These are phyloP conservation scores for Cadophora sp. DNA, from an alignment of 2,329 filamentous ascomycete genomes.

Conservation along the genomic window DNA sequence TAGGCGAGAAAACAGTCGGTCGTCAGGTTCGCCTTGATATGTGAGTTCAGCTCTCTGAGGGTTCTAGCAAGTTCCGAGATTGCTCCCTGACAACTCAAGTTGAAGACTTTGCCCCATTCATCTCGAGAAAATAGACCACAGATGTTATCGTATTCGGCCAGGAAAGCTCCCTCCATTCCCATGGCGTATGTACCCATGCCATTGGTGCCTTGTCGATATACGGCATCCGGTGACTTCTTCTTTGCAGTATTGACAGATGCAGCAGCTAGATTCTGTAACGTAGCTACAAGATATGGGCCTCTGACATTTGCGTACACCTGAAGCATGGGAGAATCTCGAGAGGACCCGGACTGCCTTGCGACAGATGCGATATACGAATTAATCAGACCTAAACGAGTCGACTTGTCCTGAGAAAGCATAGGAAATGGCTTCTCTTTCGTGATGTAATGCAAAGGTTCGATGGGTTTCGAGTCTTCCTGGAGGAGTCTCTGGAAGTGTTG, in stretches of 20 bases:
- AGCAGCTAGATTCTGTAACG: slow-evolving; percentile 83
- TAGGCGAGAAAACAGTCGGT: slow-evolving; percentile 96
- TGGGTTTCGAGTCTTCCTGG: slow-evolving; percentile 76
- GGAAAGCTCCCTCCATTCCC: slow-evolving; percentile 85
- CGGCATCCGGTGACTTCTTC: slow-evolving; percentile 77
- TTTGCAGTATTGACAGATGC: slow-evolving; percentile 85
- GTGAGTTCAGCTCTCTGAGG: slow-evolving; percentile 84
- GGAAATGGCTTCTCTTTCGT: slow-evolving; percentile 91
- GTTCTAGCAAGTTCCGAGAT: slow-evolving; percentile 86
- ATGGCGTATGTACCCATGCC: slow-evolving; percentile 89
- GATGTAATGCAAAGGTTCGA: slow-evolving; percentile 91
- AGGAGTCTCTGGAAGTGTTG: slow-evolving; percentile 82
- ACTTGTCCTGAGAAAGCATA: slow-evolving; percentile 75
- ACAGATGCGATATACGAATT: slow-evolving; percentile 76
- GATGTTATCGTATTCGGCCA: slow-evolving; percentile 90
- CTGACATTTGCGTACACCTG: slow-evolving; percentile 86
- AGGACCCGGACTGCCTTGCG: slow-evolving; percentile 52
- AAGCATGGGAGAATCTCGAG: slow-evolving; percentile 73
- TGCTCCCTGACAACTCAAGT: slow-evolving; percentile 77
- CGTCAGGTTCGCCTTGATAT: slow-evolving; percentile 84
- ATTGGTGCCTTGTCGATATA: slow-evolving; percentile 88
- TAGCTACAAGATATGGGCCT: slow-evolving; percentile 83
- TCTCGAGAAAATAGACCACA: slow-evolving; percentile 85
- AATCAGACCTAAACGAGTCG: slow-evolving; percentile 78
- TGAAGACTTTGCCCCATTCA: slow-evolving; percentile 82